These are phyloP conservation scores for Cyclocybe aegerita DNA, from an alignment of 768 basidiomycete genomes.

Conservation along the genomic window DNA sequence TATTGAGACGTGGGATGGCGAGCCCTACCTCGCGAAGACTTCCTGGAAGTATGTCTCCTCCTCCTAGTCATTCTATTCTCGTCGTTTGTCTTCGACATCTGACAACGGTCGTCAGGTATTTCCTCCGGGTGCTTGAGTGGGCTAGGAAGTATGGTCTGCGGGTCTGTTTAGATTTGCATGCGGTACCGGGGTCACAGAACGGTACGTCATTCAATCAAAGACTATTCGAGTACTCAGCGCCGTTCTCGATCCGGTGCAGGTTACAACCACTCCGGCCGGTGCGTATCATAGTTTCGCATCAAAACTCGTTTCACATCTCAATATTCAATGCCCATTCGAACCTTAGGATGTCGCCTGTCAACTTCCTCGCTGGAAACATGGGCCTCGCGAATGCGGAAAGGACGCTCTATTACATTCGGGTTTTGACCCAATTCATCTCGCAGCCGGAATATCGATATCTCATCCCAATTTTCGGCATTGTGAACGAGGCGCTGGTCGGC, in stretches of 20 bases:
- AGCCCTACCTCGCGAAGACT: constrained; percentile 74
- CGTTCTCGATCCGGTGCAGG: constrained; percentile 26
- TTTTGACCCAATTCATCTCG: constrained; percentile 77
- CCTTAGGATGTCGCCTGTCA: constrained; percentile 44
- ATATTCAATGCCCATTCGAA: neutral
- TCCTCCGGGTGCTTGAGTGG: constrained; percentile 76
- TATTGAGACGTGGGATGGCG: constrained; percentile 69
- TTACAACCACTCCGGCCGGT: constrained; percentile 56
- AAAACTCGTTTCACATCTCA: neutral
- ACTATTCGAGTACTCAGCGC: neutral
- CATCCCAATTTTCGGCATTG: constrained; percentile 57
- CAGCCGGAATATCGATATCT: constrained; percentile 57
- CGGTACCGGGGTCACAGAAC: constrained; percentile 79
- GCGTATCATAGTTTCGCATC: constrained; percentile 26
- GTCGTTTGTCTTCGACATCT: neutral
- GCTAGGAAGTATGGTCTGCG: constrained; percentile 89
- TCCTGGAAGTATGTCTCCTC: constrained; percentile 87
- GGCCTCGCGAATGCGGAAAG: constrained; percentile 85
- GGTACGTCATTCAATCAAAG: constrained; percentile 31
- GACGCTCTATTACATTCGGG: constrained; percentile 72
- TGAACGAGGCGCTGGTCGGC: constrained; percentile 53
- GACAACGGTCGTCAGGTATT: constrained; percentile 47
- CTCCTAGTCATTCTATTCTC: too few species aligned
- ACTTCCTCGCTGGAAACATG: constrained; percentile 73
- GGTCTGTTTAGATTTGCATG: constrained; percentile 77